Evolutionary conservation across 1,284 basidiomycete species (phyloP).

Genomic region (Moesziomyces parantarcticus): DNA sequence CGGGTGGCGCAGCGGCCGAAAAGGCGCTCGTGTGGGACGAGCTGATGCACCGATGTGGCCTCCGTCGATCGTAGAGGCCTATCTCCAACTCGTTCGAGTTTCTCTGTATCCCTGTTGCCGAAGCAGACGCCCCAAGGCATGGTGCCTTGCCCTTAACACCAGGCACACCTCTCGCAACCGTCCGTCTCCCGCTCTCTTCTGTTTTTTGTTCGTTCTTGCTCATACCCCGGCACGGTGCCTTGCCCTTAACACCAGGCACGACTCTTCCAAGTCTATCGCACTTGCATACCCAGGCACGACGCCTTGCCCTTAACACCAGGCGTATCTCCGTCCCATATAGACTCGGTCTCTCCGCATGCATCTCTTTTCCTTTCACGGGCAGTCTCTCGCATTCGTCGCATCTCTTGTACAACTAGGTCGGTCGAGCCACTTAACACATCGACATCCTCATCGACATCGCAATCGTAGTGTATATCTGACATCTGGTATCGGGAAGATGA

Average conservation of each 20-base stretch:
- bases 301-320: conserved; percentile 47
- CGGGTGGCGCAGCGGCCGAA: conserved; percentile 71
- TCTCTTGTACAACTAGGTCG: conserved; percentile 33
- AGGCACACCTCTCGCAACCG: conserved; percentile 8
- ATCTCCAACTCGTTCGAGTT: not conserved
- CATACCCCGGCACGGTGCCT: conserved; percentile 41
- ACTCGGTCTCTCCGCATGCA: conserved; percentile 25
- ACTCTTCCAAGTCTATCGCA: conserved; percentile 2
- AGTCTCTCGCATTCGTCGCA: conserved; percentile 16
- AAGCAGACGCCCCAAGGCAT: conserved; percentile 14
- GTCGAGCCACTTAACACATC: conserved; percentile 58
- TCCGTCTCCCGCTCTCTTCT: not conserved
- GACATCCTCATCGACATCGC: conserved; percentile 21
- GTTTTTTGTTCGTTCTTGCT: conserved; percentile 6
- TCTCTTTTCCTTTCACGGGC: conserved; percentile 18
- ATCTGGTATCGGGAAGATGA: not conserved
- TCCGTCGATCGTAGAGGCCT: conserved; percentile 18
- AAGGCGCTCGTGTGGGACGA: conserved; percentile 45
- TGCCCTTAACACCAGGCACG: conserved; percentile 49
- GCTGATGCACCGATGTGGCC: conserved; percentile 39
- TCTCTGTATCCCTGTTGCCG: not conserved
- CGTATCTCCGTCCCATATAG: conserved; percentile 5
- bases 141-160: conserved; percentile 50
- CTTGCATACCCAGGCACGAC: conserved; percentile 35
- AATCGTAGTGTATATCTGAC: conserved; percentile 31